Evolutionary conservation across 495 filamentous ascomycete genomes (phyloP).

Genomic region (Trichoderma parareesei): DNA sequence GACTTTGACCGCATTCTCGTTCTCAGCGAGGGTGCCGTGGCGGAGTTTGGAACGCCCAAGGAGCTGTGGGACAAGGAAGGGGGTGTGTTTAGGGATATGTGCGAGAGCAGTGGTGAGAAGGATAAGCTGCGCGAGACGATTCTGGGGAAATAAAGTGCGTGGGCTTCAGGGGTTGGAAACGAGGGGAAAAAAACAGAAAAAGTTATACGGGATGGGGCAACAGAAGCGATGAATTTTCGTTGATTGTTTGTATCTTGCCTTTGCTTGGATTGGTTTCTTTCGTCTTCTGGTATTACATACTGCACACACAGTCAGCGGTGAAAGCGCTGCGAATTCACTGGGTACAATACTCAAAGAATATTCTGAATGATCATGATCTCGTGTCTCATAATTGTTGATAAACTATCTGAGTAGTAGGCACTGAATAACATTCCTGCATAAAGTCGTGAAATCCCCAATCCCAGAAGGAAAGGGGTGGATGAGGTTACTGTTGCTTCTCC

Average conservation of each 20-base stretch:
- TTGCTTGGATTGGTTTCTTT: too few species aligned
- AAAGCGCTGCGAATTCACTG: too few species aligned
- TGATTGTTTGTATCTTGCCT: too few species aligned
- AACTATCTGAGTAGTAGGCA: background rate
- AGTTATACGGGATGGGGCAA: background rate
- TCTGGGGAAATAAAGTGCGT: constrained; percentile 21
- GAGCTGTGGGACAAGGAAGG: constrained; percentile 54
- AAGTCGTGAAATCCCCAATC: too few species aligned
- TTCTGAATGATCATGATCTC: background rate
- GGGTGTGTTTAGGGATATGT: constrained; percentile 64
- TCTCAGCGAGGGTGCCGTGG: constrained; percentile 63
- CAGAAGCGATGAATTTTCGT: too few species aligned
- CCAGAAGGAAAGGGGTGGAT: too few species aligned
- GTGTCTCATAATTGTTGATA: background rate
- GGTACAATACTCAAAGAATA: background rate
- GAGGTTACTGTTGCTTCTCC: too few species aligned
- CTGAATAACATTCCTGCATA: background rate
- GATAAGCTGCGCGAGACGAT: constrained; percentile 51
- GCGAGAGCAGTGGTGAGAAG: constrained; percentile 66
- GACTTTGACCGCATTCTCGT: constrained; percentile 83
- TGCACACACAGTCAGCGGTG: background rate
- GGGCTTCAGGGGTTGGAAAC: background rate
- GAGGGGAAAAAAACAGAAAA: background rate
- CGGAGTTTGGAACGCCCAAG: constrained; percentile 63
- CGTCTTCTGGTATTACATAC: too few species aligned